Percentiles rank a stretch among this genome's conserved stretches.
Conservation (phyloP, 169 alveolate species). For the Eimeria maxima region DNA sequence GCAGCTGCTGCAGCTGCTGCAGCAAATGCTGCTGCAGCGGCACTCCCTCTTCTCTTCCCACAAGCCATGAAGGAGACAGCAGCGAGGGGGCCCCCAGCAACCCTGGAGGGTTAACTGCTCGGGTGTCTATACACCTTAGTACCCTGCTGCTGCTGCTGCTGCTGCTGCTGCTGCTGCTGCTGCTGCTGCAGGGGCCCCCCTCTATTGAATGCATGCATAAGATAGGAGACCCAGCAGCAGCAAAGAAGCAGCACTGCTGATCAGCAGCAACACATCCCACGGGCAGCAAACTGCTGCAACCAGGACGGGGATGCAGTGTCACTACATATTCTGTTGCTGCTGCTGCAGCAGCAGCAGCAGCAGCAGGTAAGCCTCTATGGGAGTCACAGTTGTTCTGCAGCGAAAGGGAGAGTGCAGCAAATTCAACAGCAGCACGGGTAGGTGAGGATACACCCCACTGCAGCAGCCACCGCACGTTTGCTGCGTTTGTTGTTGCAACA, state of each 20-base stretch:
- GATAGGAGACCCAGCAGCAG: conserved; percentile 23
- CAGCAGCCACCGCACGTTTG: conserved; percentile 35
- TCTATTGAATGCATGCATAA: conserved; percentile 12
- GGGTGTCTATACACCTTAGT: conserved; percentile 53
- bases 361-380: no score
- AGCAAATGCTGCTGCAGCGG: conserved; percentile 32
- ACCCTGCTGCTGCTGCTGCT: no score
- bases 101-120: conserved; percentile 67
- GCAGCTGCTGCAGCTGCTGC: no score
- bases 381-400: not conserved
- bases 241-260: conserved; percentile 68
- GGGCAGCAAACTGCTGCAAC: conserved; percentile 8
- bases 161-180: no score
- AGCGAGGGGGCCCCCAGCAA: conserved; percentile 62
- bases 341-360: conserved; percentile 28
- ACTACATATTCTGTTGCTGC: not conserved
- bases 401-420: conserved; percentile 9
- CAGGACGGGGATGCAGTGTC: conserved; percentile 26
- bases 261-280: conserved; percentile 41
- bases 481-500: not conserved
- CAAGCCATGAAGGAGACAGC: conserved; percentile 49
- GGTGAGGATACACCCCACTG: conserved; percentile 41
- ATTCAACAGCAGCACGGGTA: not conserved
- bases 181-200: not conserved
- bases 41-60: not conserved